These are phyloP conservation scores for Daldinia bambusicola DNA, from an alignment of 495 filamentous ascomycete species.

Conservation along the genomic window DNA sequence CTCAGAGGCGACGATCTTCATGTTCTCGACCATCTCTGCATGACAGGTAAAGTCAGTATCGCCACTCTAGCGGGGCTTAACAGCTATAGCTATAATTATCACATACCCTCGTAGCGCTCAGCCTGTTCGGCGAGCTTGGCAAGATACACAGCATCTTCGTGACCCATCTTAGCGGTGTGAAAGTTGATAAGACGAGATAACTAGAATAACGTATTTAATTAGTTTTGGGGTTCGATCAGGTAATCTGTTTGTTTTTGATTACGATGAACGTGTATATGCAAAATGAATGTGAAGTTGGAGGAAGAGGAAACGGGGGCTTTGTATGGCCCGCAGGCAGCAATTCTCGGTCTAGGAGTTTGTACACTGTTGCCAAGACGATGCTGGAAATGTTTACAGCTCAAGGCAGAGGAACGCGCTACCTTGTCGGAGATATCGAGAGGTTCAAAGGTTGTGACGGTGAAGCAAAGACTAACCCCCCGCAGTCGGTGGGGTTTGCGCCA, in stretches of 20 bases:
- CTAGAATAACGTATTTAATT: constrained; percentile 24
- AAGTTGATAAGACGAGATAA: constrained; percentile 22
- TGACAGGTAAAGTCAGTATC: constrained; percentile 40
- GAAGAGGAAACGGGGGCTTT: constrained; percentile 15
- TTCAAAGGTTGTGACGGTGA: constrained; percentile 37
- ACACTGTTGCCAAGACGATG: constrained; percentile 5
- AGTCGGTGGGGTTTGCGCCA: constrained; percentile 52
- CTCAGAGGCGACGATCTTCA: constrained; percentile 98
- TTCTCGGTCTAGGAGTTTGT: constrained; percentile 1
- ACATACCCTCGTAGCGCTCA: constrained; percentile 99
- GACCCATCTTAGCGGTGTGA: constrained; percentile 81
- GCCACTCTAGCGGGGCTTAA: constrained; percentile 10
- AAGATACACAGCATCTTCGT: constrained; percentile 99
- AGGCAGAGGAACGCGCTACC: constrained; percentile 28
- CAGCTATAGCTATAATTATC: neutral
- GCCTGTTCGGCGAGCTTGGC: constrained; percentile 99
- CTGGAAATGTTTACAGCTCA: constrained; percentile 14
- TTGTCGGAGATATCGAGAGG: constrained; percentile 20
- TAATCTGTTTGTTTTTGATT: constrained; percentile 20
- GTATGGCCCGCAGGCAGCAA: neutral
- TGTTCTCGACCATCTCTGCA: constrained; percentile 99
- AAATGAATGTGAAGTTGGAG: neutral
- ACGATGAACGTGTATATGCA: constrained; percentile 37
- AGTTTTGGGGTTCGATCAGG: constrained; percentile 13
- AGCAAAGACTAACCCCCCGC: constrained; percentile 46